phyloP scores from a whole-genome alignment of 257 asterid genomes.

The Capsicum rhomboideum region DNA sequence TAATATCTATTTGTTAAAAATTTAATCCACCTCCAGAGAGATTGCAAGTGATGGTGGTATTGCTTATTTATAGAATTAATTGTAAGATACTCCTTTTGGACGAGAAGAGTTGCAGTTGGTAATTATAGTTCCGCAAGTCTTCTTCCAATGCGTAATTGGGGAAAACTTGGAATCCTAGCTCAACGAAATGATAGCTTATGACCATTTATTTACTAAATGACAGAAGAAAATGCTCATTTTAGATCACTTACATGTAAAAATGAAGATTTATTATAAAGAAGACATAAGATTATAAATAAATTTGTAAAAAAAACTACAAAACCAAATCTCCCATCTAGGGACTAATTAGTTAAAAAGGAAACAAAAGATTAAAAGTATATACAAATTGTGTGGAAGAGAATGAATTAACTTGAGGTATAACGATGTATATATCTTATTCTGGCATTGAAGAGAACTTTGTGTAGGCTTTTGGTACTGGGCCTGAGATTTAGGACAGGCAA shows the following conservation, averaged over 20 bases:
- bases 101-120: background rate
- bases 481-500: background rate
- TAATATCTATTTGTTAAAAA: background rate
- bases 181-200: background rate
- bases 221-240: fast-evolving
- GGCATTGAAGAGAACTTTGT: background rate
- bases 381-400: background rate
- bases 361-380: background rate
- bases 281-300: background rate
- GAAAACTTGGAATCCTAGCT: background rate
- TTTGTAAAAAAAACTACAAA: background rate
- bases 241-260: background rate
- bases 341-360: background rate
- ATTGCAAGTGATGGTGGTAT: background rate
- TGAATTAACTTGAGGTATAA: background rate
- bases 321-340: background rate
- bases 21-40: background rate
- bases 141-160: background rate
- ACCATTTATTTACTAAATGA: background rate
- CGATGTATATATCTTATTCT: background rate
- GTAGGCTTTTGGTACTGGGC: background rate
- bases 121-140: background rate
- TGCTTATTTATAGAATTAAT: background rate
- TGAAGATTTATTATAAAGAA: no score
- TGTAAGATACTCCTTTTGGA: background rate